A percentile compares a stretch with the other conserved stretches of the same genome.
These are phyloP conservation scores for Inonotus hispidus DNA, from an alignment of 1,284 basidiomycete genomes.

Conservation along the genomic window DNA sequence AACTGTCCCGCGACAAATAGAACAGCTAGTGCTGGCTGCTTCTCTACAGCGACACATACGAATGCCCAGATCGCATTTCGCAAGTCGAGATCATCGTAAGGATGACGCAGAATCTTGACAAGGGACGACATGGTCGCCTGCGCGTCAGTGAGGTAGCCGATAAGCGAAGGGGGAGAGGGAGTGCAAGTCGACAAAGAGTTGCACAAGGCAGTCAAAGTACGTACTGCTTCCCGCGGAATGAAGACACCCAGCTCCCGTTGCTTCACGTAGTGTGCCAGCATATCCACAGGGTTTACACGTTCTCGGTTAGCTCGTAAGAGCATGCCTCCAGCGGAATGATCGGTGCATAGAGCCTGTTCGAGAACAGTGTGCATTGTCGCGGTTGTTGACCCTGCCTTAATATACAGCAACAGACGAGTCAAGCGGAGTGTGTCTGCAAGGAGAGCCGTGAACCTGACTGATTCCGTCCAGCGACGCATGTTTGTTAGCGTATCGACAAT, in stretches of 20 bases:
- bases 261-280: slow-evolving; percentile 59
- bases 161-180: slow-evolving; percentile 59
- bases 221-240: slow-evolving; percentile 59
- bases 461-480: slow-evolving; percentile 63
- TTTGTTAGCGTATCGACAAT: slow-evolving; percentile 55
- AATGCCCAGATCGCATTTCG: slow-evolving; percentile 81
- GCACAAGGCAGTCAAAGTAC: slow-evolving; percentile 62
- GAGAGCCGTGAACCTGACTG: slow-evolving; percentile 59
- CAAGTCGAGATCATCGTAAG: slow-evolving; percentile 63
- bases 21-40: slow-evolving; percentile 82
- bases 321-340: slow-evolving; percentile 43
- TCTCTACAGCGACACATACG: slow-evolving; percentile 75
- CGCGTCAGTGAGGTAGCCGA: slow-evolving; percentile 67
- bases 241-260: slow-evolving; percentile 51
- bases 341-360: slow-evolving; percentile 68
- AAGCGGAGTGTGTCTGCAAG: slow-evolving; percentile 63
- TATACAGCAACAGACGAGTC: slow-evolving; percentile 53
- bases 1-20: slow-evolving; percentile 75
- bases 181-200: slow-evolving; percentile 55
- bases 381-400: slow-evolving; percentile 45
- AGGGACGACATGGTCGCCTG: slow-evolving; percentile 59
- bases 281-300: slow-evolving; percentile 65
- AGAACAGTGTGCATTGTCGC: slow-evolving; percentile 53
- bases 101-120: slow-evolving; percentile 62
- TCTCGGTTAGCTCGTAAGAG: slow-evolving; percentile 42